Percentiles rank a stretch among this genome's conserved stretches.
Conservation (phyloP, 1,139 yeast species). For the Candida glucosophila region DNA sequence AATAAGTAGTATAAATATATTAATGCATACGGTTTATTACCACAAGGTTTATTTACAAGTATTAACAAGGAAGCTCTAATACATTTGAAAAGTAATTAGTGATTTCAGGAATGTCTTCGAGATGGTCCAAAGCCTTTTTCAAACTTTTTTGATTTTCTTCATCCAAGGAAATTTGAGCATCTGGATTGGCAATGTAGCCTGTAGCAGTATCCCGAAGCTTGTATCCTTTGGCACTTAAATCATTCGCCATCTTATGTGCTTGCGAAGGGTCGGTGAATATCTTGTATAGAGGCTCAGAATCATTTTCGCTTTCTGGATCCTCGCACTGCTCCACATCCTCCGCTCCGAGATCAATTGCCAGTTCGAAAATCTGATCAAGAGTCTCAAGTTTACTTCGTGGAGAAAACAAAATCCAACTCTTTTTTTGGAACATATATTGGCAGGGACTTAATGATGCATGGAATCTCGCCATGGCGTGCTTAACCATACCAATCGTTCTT, state of each 20-base stretch:
- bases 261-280: constrained; percentile 54
- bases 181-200: constrained; percentile 58
- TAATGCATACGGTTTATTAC: too few species aligned
- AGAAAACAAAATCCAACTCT: constrained; percentile 58
- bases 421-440: constrained; percentile 62
- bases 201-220: constrained; percentile 64
- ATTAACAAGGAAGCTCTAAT: too few species aligned
- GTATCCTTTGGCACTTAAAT: constrained; percentile 45
- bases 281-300: constrained; percentile 28
- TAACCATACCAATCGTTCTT: constrained; percentile 67
- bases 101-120: constrained; percentile 76
- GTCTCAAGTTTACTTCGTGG: constrained; percentile 29
- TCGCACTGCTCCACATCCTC: constrained; percentile 62
- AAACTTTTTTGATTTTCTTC: constrained; percentile 44
- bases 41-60: too few species aligned
- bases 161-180: constrained; percentile 46
- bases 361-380: constrained; percentile 63
- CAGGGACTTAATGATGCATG: constrained; percentile 74
- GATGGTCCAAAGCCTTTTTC: constrained; percentile 47
- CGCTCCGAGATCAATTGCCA: constrained; percentile 71
- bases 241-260: constrained; percentile 53
- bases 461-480: constrained; percentile 66
- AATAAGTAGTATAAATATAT: too few species aligned
- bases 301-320: constrained; percentile 33
- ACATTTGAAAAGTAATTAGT: constrained; percentile 65